phyloP scores from a whole-genome alignment of 2,329 filamentous ascomycete genomes.

The Colletotrichum tanaceti region DNA sequence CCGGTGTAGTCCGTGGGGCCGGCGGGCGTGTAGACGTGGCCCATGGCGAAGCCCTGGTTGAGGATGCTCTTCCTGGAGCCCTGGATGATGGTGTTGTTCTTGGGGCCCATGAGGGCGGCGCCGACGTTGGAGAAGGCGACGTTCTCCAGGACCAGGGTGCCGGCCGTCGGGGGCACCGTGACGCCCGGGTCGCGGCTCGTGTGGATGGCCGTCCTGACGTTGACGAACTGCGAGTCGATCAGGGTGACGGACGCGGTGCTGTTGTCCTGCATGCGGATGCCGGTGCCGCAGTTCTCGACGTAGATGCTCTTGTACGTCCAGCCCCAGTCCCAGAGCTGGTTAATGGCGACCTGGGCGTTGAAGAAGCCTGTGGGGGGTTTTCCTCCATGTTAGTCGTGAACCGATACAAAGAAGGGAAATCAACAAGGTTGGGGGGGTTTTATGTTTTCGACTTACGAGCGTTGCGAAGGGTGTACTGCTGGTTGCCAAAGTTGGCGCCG shows the following conservation, averaged over 20 bases:
- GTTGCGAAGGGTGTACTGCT: constrained; percentile 70
- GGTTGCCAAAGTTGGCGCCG: constrained; percentile 69
- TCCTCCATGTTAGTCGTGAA: background rate
- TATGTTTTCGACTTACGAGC: background rate
- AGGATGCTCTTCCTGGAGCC: constrained; percentile 63
- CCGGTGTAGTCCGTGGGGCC: constrained; percentile 62
- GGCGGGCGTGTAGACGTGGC: constrained; percentile 70
- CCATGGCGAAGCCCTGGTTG: constrained; percentile 64
- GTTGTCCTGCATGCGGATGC: constrained; percentile 73
- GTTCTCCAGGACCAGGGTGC: constrained; percentile 62
- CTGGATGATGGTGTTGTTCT: constrained; percentile 61
- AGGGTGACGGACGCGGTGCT: constrained; percentile 80
- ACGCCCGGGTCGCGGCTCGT: constrained; percentile 62
- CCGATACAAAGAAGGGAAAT: too few species aligned
- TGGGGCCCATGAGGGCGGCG: constrained; percentile 55
- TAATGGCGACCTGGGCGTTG: constrained; percentile 73
- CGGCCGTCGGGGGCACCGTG: constrained; percentile 51
- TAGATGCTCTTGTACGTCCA: constrained; percentile 77
- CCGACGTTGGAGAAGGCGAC: constrained; percentile 53
- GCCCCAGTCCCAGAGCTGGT: constrained; percentile 81
- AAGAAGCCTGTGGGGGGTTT: constrained; percentile 66
- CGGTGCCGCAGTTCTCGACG: constrained; percentile 73
- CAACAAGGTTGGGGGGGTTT: too few species aligned
- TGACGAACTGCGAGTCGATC: constrained; percentile 77
- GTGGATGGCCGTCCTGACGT: constrained; percentile 75